Base-by-base conservation (phyloP, 2,329 filamentous ascomycete species). In the Stagonosporopsis tanaceti region DNA sequence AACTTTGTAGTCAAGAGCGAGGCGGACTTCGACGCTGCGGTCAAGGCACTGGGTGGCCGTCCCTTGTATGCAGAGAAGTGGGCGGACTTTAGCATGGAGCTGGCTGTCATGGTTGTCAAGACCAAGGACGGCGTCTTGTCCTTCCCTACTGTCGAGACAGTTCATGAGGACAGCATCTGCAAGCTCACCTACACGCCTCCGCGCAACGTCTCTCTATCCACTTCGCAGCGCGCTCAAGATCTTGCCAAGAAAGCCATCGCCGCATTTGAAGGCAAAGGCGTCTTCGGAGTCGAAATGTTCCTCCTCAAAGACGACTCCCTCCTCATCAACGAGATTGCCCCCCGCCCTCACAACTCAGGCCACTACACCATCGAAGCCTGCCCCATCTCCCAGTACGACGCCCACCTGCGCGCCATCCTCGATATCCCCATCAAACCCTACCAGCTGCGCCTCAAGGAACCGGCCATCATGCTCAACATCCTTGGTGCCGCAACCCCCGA, bases 221-320 rank as follows among this genome's bases (percentile, higher is more conserved):
- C 90, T 37, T 85, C 85, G 59, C 77, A 86, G 63, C 80, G 85
- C 67, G 93, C 93, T 0, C 88, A 92, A 71, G 84, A 88, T 39
- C 82, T 97, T 0, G 95, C 93, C 0, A 86, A 87, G 65, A 87
- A 90, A 56, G 93, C 95, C 11, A 87, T 97, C 22, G 84, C 85
- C 39, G 89, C 87, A 48, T 89, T 99, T 52, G 88, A 88, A 80
- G 95, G 95, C 48, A 89, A 95, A 61, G 95, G 95, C 62, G 91
- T 97, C 30, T 99, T 97, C 76, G 95, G 94, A 0, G 94, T 98
- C 0, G 95, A 99, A 79, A 91, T 98, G 87, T 99, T 99, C 78
- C 78, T 98, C 3, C 84, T 93, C 11, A 80, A 87, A 46, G 87
- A 95, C 67, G 87, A 83, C 57, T 80, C 81, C 1, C 82, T 97